Base-by-base conservation (phyloP, 768 basidiomycete species). In the Lepiota venenata region DNA sequence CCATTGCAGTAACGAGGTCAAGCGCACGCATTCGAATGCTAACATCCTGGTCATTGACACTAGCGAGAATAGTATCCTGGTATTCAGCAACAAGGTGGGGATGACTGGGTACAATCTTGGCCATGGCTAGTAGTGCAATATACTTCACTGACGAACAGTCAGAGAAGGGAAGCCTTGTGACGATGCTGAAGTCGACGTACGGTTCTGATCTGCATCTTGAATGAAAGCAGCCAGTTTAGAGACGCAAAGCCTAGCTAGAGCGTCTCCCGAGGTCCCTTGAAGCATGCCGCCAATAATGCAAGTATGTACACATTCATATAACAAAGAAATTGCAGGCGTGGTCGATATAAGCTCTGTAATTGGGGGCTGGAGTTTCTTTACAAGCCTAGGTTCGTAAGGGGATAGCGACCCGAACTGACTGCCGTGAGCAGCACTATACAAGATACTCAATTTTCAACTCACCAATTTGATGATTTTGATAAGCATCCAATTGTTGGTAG, bases 401-500 rank as follows among this genome's bases (percentile, higher is more conserved):
- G 91, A 91, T 16, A 99, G 71, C 15, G 88, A 85, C 18, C 96
- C 95, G 72, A 99, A 98, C 96, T 98, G 63, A 5, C 37, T 9
- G 56, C 45, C 55, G 53, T 53, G 18, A 29, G 40, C 41, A 44
- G 42, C 5, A 29, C 9, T 12, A 47, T 39, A 15, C 37, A 1
- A 14, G 18, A 44, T 32, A 56, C 25, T 37, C 35, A 47, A 8
- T 25, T 14, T 22, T 35, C 12, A n/a, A n/a, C 55, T 63, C 69
- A 94, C 96, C 68, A 98, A 70, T 72, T 99, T 99, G 66, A 98
- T 86, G 50, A 98, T 88, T 72, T 99, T 99, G 69, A 99, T 99
- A 56, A 99, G 80, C 92, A 98, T 96, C 97, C 97, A 99, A 63
- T 99, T 99, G 69, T 99, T 98, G 9, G 91, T 88, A 10, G 93